These are phyloP conservation scores for Ogataea pini DNA, from an alignment of 805 yeast species.

Conservation along the genomic window DNA sequence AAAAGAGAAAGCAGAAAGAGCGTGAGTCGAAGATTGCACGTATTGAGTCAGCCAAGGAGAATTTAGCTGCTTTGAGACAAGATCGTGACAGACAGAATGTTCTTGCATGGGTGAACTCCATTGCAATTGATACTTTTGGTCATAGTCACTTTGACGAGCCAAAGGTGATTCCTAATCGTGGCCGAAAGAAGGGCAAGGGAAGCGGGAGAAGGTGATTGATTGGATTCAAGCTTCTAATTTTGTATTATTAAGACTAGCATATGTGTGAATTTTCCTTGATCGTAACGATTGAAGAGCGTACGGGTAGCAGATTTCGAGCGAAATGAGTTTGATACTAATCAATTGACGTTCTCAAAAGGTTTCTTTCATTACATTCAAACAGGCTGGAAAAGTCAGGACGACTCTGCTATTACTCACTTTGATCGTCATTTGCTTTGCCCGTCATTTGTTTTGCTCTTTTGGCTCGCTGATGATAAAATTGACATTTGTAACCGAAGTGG, in stretches of 20 bases:
- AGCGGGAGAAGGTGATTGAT: constrained; percentile 9
- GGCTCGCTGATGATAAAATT: constrained; percentile 11
- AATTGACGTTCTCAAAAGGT: too few relatives aligned
- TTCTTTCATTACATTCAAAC: too few relatives aligned
- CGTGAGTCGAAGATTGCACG: constrained; percentile 34
- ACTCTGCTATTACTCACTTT: too few relatives aligned
- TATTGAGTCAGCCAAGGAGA: constrained; percentile 28
- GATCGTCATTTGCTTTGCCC: too few relatives aligned
- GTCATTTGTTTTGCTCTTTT: too few relatives aligned
- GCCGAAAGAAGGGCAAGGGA: constrained; percentile 24
- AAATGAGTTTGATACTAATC: too few relatives aligned
- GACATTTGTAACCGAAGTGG: constrained; percentile 10
- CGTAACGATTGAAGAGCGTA: too few relatives aligned
- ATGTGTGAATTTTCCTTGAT: constrained; percentile 1
- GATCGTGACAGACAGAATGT: constrained; percentile 49
- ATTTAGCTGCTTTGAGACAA: constrained; percentile 36
- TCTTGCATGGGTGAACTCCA: constrained; percentile 61
- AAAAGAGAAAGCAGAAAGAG: constrained; percentile 35
- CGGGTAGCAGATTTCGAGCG: too few relatives aligned
- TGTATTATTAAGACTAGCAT: background rate
- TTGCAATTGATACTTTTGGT: constrained; percentile 53
- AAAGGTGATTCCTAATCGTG: constrained; percentile 19
- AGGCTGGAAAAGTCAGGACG: too few relatives aligned
- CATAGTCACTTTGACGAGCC: constrained; percentile 58
- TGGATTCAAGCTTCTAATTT: background rate